Evolutionary conservation across 176 grass and related monocot genomes (phyloP).

Genomic region (Saccharum spontaneum): DNA sequence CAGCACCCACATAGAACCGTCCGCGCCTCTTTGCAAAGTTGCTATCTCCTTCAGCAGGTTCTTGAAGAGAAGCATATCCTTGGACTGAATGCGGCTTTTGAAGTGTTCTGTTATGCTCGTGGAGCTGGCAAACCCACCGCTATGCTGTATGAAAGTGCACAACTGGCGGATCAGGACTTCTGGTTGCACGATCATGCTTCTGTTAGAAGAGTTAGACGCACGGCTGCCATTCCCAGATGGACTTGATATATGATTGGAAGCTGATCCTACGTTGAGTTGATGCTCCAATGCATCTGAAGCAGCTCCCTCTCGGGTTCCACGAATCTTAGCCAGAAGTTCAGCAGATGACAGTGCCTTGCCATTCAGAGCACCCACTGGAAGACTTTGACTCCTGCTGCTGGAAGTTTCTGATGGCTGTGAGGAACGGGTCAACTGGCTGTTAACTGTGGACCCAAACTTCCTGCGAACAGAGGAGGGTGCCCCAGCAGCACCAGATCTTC

Average conservation of each 20-base stretch:
- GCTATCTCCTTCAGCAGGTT: slow-evolving; percentile 87
- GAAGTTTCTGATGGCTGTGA: slow-evolving; percentile 48
- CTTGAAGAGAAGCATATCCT: slow-evolving; percentile 81
- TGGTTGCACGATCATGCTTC: slow-evolving; percentile 59
- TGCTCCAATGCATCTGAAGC: slow-evolving; percentile 74
- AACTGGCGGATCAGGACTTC: slow-evolving; percentile 75
- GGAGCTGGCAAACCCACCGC: slow-evolving; percentile 56
- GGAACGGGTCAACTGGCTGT: slow-evolving; percentile 39
- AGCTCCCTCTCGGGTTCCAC: slow-evolving; percentile 66
- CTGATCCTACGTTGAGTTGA: slow-evolving; percentile 55
- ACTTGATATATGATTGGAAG: slow-evolving; percentile 18
- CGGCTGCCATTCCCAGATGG: slow-evolving; percentile 26
- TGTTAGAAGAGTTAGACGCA: slow-evolving; percentile 36
- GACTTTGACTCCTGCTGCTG: slow-evolving; percentile 42
- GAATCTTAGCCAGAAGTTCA: slow-evolving; percentile 74
- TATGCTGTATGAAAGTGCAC: slow-evolving; percentile 78
- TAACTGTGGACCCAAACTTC: slow-evolving; percentile 79
- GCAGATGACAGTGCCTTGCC: slow-evolving; percentile 72
- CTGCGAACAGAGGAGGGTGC: slow-evolving; percentile 46
- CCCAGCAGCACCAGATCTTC: slow-evolving; percentile 74
- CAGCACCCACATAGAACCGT: slow-evolving; percentile 66
- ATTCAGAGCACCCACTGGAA: slow-evolving; percentile 57
- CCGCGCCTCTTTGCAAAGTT: slow-evolving; percentile 48
- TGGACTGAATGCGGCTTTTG: slow-evolving; percentile 61
- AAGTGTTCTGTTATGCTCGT: slow-evolving; percentile 71